A percentile compares a stretch with the other conserved stretches of the same genome.
Conservation (phyloP, 768 basidiomycete species). For the Trametes meyenii region DNA sequence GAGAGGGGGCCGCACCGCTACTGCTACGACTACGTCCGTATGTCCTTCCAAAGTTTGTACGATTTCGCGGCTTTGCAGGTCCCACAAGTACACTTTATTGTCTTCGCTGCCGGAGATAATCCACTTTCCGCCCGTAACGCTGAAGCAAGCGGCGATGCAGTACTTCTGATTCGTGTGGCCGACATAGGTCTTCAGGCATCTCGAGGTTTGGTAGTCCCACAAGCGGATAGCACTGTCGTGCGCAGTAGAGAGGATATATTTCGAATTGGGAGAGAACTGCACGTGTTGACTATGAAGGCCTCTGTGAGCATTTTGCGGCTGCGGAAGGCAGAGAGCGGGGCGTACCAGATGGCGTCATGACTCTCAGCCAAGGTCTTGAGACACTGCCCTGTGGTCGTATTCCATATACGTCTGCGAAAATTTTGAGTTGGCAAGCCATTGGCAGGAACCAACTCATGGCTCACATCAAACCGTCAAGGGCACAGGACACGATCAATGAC, state of each 20-base stretch:
- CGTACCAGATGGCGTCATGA: constrained; percentile 79
- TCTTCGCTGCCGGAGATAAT: constrained; percentile 93
- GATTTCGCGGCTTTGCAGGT: constrained; percentile 83
- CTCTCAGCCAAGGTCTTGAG: constrained; percentile 95
- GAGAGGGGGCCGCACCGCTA: constrained; percentile 55
- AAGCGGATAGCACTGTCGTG: constrained; percentile 92
- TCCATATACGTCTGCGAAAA: constrained; percentile 86
- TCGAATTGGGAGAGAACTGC: constrained; percentile 93
- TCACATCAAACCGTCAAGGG: constrained; percentile 93
- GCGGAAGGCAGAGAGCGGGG: not conserved
- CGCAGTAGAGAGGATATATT: constrained; percentile 91
- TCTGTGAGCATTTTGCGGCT: not conserved
- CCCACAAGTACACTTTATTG: constrained; percentile 88
- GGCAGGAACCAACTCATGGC: constrained; percentile 27
- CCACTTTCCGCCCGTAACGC: constrained; percentile 85
- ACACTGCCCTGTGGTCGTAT: constrained; percentile 89
- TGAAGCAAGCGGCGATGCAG: constrained; percentile 83
- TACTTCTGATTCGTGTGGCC: constrained; percentile 85
- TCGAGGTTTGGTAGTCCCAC: constrained; percentile 93
- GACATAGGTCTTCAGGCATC: constrained; percentile 87
- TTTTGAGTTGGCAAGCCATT: not conserved
- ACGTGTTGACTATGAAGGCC: constrained; percentile 72
- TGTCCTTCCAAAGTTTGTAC: constrained; percentile 82
- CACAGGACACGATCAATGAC: constrained; percentile 87
- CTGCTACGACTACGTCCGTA: constrained; percentile 76